Percentiles rank a stretch among this genome's conserved stretches.
Conservation (phyloP, 1,139 yeast species). For the Candida sanyaensis region DNA sequence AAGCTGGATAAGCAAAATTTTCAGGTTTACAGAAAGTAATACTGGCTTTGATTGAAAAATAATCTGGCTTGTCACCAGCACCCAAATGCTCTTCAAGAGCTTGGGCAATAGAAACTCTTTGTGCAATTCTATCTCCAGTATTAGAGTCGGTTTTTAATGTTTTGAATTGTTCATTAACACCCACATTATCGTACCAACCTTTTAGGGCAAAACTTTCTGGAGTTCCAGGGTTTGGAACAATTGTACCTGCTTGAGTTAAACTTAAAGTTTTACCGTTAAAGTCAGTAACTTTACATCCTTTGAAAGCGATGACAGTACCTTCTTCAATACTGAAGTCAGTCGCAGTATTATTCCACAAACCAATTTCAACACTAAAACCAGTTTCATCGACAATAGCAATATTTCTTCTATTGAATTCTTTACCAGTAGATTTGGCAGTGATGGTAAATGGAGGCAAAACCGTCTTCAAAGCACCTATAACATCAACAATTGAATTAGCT, state of each 20-base stretch:
- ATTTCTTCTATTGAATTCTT: conserved; percentile 90
- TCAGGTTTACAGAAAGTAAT: conserved; percentile 72
- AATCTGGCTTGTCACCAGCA: conserved; percentile 74
- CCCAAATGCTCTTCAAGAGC: conserved; percentile 76
- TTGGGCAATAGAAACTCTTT: conserved; percentile 66
- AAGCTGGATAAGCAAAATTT: conserved; percentile 89
- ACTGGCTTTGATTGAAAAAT: conserved; percentile 72
- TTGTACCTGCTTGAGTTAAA: conserved; percentile 74
- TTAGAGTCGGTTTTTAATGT: conserved; percentile 43
- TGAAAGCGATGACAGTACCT: conserved; percentile 88
- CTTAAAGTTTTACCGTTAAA: conserved; percentile 87
- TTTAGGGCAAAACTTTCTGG: conserved; percentile 84
- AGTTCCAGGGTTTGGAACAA: conserved; percentile 81
- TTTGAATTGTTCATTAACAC: conserved; percentile 62
- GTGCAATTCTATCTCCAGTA: conserved; percentile 39
- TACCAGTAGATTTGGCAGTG: conserved; percentile 90
- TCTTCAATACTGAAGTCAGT: conserved; percentile 69
- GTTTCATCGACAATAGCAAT: conserved; percentile 84
- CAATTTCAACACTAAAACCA: conserved; percentile 72
- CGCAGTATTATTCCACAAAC: conserved; percentile 91
- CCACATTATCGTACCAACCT: conserved; percentile 94
- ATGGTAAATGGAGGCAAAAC: conserved; percentile 77
- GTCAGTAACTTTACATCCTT: conserved; percentile 88
- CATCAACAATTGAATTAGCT: conserved; percentile 75
- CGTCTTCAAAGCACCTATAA: conserved; percentile 79